A percentile compares a stretch with the other conserved stretches of the same genome.
Conservation (phyloP, 228 moss, liverwort and hornwort genomes). For the Sphagnum magellanicum region DNA sequence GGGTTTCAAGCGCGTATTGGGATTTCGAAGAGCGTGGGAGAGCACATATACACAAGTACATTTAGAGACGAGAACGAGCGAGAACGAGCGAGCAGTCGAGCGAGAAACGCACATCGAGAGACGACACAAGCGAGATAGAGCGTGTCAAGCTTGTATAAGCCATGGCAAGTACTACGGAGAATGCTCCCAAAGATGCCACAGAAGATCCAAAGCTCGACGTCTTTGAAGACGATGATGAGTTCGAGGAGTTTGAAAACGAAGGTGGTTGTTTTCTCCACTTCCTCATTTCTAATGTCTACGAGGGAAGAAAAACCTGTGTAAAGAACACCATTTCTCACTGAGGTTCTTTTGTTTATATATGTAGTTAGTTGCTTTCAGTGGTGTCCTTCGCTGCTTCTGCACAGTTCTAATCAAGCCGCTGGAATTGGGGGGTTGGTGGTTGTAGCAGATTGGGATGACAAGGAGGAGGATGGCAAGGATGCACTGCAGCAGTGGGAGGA, state of each 20-base stretch:
- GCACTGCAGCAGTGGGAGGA: conserved; percentile 93
- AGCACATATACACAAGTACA: no score
- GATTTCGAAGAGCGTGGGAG: no score
- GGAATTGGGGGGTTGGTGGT: not conserved
- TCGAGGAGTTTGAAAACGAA: conserved; percentile 85
- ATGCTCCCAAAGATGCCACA: conserved; percentile 22
- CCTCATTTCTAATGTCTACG: no score
- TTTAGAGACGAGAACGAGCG: no score
- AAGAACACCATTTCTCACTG: no score
- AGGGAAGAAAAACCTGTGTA: no score
- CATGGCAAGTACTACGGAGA: conserved; percentile 53
- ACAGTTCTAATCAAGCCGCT: not conserved
- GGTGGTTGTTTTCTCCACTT: not conserved
- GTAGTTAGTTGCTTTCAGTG: not conserved
- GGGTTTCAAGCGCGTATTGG: no score
- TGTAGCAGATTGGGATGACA: conserved; percentile 57
- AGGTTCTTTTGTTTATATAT: not conserved
- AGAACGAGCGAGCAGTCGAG: no score
- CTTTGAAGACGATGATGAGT: conserved; percentile 85
- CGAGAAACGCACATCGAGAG: no score
- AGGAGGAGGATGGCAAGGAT: conserved; percentile 62
- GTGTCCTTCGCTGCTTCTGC: not conserved
- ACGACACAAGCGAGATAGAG: no score
- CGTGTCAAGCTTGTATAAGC: not conserved
- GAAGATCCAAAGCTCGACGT: conserved; percentile 80